Percentiles rank a stretch among this genome's conserved stretches.
phyloP scores from a whole-genome alignment of 495 filamentous ascomycete genomes.

The Tuber magnatum region DNA sequence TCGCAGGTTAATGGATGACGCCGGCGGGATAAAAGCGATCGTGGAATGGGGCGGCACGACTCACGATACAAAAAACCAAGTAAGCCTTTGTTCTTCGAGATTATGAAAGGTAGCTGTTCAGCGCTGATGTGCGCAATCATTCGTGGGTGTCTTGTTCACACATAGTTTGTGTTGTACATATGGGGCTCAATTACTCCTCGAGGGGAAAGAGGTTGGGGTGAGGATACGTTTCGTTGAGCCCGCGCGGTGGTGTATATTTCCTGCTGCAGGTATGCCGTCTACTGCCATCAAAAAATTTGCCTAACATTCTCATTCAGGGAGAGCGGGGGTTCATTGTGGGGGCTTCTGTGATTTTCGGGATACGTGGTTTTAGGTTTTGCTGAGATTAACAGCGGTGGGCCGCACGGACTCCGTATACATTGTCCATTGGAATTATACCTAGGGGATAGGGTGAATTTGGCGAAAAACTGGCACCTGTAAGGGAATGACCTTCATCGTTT shows the following conservation, averaged over 20 bases:
- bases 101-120: neutral
- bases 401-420: neutral
- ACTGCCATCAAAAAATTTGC: neutral
- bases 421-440: neutral
- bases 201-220: neutral
- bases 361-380: neutral
- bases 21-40: neutral
- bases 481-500: neutral
- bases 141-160: neutral
- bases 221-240: neutral
- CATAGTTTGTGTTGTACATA: neutral
- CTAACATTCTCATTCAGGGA: neutral
- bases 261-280: neutral
- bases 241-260: neutral
- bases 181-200: neutral
- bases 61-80: neutral
- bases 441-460: neutral
- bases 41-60: neutral
- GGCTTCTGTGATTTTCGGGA: neutral
- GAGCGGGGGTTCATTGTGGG: neutral
- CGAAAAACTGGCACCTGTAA: neutral
- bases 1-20: neutral
- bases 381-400: neutral
- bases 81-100: neutral
- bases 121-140: neutral